Conservation (phyloP, 352 stramenopile genomes). For the Pythium rishiriense region DNA sequence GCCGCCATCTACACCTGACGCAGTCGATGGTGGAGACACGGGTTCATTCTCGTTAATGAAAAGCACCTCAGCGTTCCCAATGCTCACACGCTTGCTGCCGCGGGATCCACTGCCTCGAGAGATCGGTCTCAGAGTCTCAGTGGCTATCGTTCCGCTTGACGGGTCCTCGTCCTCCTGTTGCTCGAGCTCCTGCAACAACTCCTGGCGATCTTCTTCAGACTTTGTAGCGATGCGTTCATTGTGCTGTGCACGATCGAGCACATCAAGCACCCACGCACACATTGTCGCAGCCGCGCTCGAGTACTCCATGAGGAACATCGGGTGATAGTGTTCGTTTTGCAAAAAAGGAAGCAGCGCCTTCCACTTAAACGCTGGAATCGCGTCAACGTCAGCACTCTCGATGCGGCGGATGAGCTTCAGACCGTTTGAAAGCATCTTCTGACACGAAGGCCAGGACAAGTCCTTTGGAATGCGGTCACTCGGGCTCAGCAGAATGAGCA, state of each 20-base stretch:
- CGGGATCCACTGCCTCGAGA: slow-evolving; percentile 2
- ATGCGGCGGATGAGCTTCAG: slow-evolving; percentile 51
- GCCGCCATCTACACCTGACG: neutral
- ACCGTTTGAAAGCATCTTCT: slow-evolving; percentile 64
- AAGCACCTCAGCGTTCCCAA: slow-evolving; percentile 61
- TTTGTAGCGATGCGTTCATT: slow-evolving; percentile 35
- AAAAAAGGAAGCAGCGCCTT: slow-evolving; percentile 70
- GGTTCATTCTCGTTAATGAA: slow-evolving; percentile 78
- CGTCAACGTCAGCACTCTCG: slow-evolving; percentile 36
- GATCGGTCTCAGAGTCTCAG: slow-evolving; percentile 8
- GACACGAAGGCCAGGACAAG: slow-evolving; percentile 61
- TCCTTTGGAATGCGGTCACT: slow-evolving; percentile 71
- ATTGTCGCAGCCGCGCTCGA: slow-evolving; percentile 51
- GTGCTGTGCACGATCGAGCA: slow-evolving; percentile 38
- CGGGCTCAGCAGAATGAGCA: slow-evolving; percentile 73
- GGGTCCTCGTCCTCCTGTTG: slow-evolving; percentile 39
- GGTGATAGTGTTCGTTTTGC: slow-evolving; percentile 74
- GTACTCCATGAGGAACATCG: slow-evolving; percentile 52
- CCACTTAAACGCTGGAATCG: slow-evolving; percentile 68
- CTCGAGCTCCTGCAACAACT: slow-evolving; percentile 60
- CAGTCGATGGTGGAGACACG: slow-evolving; percentile 27
- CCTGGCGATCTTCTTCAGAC: slow-evolving; percentile 48
- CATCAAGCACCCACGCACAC: slow-evolving; percentile 67
- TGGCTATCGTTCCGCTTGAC: neutral
- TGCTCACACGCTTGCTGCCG: slow-evolving; percentile 53